A percentile compares a stretch with the other conserved stretches of the same genome.
Evolutionary conservation across 768 basidiomycete species (phyloP).

Genomic region (Imleria badia): DNA sequence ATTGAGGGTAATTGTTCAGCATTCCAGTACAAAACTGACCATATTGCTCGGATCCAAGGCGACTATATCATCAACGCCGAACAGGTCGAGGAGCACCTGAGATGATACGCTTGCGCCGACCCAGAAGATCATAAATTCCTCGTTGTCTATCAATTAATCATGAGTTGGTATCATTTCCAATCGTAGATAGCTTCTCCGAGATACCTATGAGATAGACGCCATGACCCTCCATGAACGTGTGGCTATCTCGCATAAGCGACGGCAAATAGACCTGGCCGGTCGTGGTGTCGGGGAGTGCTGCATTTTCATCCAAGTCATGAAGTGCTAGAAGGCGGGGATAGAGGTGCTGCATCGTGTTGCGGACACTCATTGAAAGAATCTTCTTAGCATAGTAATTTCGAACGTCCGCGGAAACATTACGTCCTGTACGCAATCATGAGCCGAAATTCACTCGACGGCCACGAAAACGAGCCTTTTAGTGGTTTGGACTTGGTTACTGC

Average conservation of each 20-base stretch:
- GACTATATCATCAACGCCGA: slow-evolving; percentile 79
- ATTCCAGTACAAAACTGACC: slow-evolving; percentile 42
- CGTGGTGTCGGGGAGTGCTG: slow-evolving; percentile 63
- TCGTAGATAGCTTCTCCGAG: slow-evolving; percentile 21
- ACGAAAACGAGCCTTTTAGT: slow-evolving; percentile 68
- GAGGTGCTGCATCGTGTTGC: slow-evolving; percentile 70
- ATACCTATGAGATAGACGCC: slow-evolving; percentile 93
- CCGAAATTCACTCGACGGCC: neutral
- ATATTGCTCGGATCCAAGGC: slow-evolving; percentile 59
- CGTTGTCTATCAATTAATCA: slow-evolving; percentile 63
- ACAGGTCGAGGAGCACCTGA: slow-evolving; percentile 77
- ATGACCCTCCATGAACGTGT: slow-evolving; percentile 84
- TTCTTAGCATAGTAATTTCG: slow-evolving; percentile 83
- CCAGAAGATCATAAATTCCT: slow-evolving; percentile 88
- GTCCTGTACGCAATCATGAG: slow-evolving; percentile 45
- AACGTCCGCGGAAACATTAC: slow-evolving; percentile 90
- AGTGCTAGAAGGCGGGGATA: slow-evolving; percentile 89
- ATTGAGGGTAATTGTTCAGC: neutral
- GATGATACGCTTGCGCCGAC: slow-evolving; percentile 81
- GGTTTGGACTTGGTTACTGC: slow-evolving; percentile 87
- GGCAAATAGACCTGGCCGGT: slow-evolving; percentile 67
- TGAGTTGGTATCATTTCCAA: slow-evolving; percentile 15
- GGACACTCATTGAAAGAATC: slow-evolving; percentile 67
- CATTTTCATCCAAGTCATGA: slow-evolving; percentile 74
- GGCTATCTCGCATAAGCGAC: slow-evolving; percentile 74